phyloP scores from a whole-genome alignment of 352 stramenopile species.

The Phytopythium aichiense region DNA sequence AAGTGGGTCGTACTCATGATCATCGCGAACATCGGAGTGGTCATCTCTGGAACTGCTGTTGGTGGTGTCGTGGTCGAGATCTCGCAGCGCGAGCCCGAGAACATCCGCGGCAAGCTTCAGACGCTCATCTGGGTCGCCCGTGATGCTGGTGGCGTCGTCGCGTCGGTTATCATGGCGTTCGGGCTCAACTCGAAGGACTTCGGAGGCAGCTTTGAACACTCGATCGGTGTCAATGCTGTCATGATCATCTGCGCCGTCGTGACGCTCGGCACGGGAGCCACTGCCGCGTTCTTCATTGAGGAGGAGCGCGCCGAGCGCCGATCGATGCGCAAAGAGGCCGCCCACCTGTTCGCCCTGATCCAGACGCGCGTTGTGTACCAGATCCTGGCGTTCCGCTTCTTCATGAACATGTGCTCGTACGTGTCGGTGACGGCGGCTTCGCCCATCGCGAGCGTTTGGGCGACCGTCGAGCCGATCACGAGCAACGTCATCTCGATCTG shows the following conservation, averaged over 20 bases:
- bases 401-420: slow-evolving; percentile 34
- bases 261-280: slow-evolving; percentile 19
- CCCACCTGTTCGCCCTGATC: slow-evolving; percentile 27
- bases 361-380: slow-evolving; percentile 49
- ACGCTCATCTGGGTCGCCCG: slow-evolving; percentile 30
- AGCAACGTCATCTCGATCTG: slow-evolving; percentile 26
- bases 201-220: slow-evolving; percentile 26
- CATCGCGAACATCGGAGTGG: slow-evolving; percentile 30
- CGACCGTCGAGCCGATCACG: slow-evolving; percentile 25
- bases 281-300: slow-evolving; percentile 26
- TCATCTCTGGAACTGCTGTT: slow-evolving; percentile 29
- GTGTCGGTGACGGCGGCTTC: slow-evolving; percentile 29
- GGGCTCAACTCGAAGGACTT: slow-evolving; percentile 34
- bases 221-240: slow-evolving; percentile 30
- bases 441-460: slow-evolving; percentile 33
- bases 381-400: slow-evolving; percentile 46
- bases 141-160: slow-evolving; percentile 28
- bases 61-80: slow-evolving; percentile 48
- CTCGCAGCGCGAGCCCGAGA: slow-evolving; percentile 39
- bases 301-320: slow-evolving; percentile 17
- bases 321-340: slow-evolving; percentile 17
- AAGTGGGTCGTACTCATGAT: slow-evolving; percentile 37
- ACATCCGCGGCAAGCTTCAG: slow-evolving; percentile 37
- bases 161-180: slow-evolving; percentile 30
- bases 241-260: slow-evolving; percentile 28